Evolutionary conservation across 495 filamentous ascomycete species (phyloP), one percentile per base, ranked within the genome.

Genomic region (Bathelium albidoporum): DNA sequence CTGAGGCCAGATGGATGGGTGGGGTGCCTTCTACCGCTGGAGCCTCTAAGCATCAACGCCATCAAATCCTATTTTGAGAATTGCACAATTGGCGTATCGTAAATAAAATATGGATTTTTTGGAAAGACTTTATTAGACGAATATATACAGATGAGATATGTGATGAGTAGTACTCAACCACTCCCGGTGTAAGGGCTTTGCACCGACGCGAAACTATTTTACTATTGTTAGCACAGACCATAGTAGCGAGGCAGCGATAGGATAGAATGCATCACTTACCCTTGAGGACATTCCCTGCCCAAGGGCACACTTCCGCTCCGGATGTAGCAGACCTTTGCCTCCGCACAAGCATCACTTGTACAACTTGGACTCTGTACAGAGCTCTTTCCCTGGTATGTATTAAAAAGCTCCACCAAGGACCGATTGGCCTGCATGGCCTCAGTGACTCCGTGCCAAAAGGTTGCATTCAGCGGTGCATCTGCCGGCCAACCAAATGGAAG

Each of bases 281-380:
- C 82, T 63, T 79, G 77, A 11, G 78, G 74, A 69, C 83, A 85
- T 52, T 71, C 62, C 60, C 68, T 72, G 1, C 81, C 82, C 64
- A 85, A 65, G 2, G 79, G 76, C 31, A 72, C 75, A 69, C 80
- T 82, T 5, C 81, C 83, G 73, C 77, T 81, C 14, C 82, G 70
- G 74, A 85, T 85, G 64, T 85, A 85, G 61, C 83, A 86, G 22
- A 86, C 73, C 74, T 84, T 85, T 1, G 82, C 81, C 44, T 66
- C 62, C 24, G 76, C 74, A 65, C 83, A 86, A 14, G 70, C 78
- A 1, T 64, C 68, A 53, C 71, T 83, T 18, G 76, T 79, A 63
- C 83, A 86, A 24, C 76, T 76, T 0, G 82, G 81, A 18, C 76
- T 81, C 67, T 72, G 72, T 2, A 80, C 71, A 58, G 79, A 82